phyloP scores from a whole-genome alignment of 345 rosid species.

The Erodium maritimum region DNA sequence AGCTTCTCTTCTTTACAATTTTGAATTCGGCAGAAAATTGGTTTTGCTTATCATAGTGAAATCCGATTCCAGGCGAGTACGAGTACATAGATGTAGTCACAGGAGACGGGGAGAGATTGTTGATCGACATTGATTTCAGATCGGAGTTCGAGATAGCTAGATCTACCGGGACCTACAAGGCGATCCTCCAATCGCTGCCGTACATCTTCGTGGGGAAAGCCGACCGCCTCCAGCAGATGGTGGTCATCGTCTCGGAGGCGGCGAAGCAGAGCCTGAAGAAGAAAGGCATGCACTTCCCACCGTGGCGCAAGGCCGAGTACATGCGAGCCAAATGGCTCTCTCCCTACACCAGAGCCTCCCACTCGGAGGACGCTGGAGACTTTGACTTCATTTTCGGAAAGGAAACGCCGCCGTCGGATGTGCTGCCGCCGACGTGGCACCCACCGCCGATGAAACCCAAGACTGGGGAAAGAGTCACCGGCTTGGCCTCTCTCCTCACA shows the following conservation, averaged over 20 bases:
- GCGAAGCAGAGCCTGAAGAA: constrained; percentile 46
- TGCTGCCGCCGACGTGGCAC: constrained; percentile 25
- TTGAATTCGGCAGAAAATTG: no score
- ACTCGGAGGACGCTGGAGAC: neutral
- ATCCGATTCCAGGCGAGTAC: constrained; percentile 51
- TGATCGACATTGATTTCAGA: constrained; percentile 80
- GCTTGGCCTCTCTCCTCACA: constrained; percentile 69
- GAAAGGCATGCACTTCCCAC: constrained; percentile 89
- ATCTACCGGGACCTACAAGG: constrained; percentile 4
- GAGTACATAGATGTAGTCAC: constrained; percentile 77
- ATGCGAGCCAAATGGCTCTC: constrained; percentile 87
- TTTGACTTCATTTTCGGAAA: constrained; percentile 40
- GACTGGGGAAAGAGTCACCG: constrained; percentile 59
- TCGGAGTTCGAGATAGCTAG: constrained; percentile 97
- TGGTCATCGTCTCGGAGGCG: constrained; percentile 4
- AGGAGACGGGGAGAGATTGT: constrained; percentile 45
- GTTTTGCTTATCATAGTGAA: no score
- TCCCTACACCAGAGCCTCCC: constrained; percentile 30
- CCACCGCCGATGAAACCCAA: constrained; percentile 50
- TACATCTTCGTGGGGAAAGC: constrained; percentile 7
- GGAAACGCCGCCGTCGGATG: neutral
- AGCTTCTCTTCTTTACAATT: neutral
- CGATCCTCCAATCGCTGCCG: constrained; percentile 30
- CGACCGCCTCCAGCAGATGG: constrained; percentile 1
- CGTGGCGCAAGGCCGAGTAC: constrained; percentile 90